Conservation (phyloP, 2,329 filamentous ascomycete genomes). For the Cladophialophora immunda region DNA sequence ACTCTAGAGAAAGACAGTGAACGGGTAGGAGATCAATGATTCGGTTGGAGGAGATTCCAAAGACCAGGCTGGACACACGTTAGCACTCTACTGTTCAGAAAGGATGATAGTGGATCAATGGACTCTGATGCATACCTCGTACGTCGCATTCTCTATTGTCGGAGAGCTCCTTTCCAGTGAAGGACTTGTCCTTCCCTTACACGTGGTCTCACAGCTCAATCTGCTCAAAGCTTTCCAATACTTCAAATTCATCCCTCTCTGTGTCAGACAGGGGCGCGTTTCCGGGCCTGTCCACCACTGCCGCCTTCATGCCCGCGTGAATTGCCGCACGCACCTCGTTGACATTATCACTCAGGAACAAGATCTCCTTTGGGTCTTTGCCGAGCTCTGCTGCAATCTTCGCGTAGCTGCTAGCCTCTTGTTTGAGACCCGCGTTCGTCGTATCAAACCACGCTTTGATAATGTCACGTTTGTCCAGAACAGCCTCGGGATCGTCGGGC, state of each 20-base stretch:
- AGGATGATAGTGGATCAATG: not conserved
- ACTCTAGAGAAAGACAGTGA: too few relatives aligned
- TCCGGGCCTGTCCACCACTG: conserved; percentile 36
- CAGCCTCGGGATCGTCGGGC: conserved; percentile 12
- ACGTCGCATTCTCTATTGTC: not conserved
- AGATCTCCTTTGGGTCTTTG: conserved; percentile 20
- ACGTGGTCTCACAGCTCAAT: conserved; percentile 20
- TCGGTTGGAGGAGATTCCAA: too few relatives aligned
- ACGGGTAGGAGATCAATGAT: too few relatives aligned
- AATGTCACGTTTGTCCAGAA: conserved; percentile 23
- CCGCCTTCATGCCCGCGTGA: conserved; percentile 30
- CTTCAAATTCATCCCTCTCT: conserved; percentile 25
- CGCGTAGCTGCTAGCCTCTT: conserved; percentile 30
- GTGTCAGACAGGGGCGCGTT: conserved; percentile 30
- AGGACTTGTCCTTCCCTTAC: not conserved
- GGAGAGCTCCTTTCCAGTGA: not conserved
- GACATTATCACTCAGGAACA: conserved; percentile 40
- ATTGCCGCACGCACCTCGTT: conserved; percentile 35
- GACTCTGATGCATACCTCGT: not conserved
- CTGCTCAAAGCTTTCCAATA: conserved; percentile 34
- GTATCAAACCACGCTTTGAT: conserved; percentile 37
- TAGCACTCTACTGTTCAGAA: not conserved
- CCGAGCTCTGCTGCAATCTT: conserved; percentile 33
- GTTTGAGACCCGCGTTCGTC: conserved; percentile 37
- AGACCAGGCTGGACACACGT: not conserved